Conservation (phyloP, 768 basidiomycete species). For the Clavulina sp. region DNA sequence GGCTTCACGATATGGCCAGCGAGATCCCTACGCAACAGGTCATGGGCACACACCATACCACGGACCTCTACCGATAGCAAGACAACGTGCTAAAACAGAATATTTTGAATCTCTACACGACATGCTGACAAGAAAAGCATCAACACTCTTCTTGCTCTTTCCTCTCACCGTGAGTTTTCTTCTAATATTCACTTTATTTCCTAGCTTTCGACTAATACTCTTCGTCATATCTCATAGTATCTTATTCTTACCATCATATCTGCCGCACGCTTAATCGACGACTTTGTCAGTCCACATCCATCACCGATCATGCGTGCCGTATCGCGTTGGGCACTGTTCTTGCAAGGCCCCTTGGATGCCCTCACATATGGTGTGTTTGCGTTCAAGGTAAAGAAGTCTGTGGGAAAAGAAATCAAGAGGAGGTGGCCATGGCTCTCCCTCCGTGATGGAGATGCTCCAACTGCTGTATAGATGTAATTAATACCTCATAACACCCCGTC, state of each 20-base stretch:
- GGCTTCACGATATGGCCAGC: too few relatives aligned
- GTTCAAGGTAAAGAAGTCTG: conserved; percentile 1
- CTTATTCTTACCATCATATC: conserved; percentile 5
- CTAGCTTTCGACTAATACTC: neutral
- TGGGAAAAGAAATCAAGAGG: conserved; percentile 1
- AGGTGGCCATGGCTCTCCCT: too few relatives aligned
- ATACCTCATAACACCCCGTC: too few relatives aligned
- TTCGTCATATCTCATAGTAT: conserved; percentile 3
- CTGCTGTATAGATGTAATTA: too few relatives aligned
- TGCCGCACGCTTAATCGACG: conserved; percentile 5
- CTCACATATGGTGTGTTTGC: conserved; percentile 2
- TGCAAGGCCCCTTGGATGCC: conserved; percentile 10
- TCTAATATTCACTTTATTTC: neutral
- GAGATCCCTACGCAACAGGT: too few relatives aligned
- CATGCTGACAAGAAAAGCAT: neutral
- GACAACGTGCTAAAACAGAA: neutral
- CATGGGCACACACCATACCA: too few relatives aligned
- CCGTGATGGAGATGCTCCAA: too few relatives aligned
- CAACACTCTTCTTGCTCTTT: conserved; percentile 5
- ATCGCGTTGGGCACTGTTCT: conserved; percentile 9
- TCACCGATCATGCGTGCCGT: conserved; percentile 5
- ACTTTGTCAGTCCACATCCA: conserved; percentile 1
- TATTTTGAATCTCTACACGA: neutral
- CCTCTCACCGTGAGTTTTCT: conserved; percentile 6
- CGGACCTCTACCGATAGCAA: too few relatives aligned